Base-by-base conservation (phyloP, 352 stramenopile species). In the Phytopythium boreale region DNA sequence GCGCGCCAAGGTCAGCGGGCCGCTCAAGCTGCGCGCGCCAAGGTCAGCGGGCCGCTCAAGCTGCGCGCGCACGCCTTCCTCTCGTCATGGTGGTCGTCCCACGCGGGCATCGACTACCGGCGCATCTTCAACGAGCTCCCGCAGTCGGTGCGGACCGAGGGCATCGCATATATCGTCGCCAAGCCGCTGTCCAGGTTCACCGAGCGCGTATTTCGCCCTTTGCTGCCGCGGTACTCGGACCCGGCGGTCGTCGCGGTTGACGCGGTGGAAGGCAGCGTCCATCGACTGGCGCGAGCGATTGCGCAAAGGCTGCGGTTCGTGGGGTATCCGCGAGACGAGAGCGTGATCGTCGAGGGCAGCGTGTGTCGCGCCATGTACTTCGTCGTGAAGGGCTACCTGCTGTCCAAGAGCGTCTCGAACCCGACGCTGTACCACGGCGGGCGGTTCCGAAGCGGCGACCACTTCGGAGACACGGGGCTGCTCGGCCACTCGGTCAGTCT, bases 291-390 rank as follows among this genome's bases (percentile, higher is more conserved):
- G 46, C 64, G 74, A 22, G 58, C 71, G 0, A 83, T 87, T 11
- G 77, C 79, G 8, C 71, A 83, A 41, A 70, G 70, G n/a, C 52
- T 89, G 43, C 76, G 68, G n/a, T 87, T 90, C 26, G 77, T 88
- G 69, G 76, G 76, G 1, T 90, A 89, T 37, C 82, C 82, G 36
- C 79, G 79, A 43, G 79, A 71, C 24, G 77, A 89, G 57, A 72
- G 73, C 60, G 64, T 88, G 0, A 72, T 88, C 15, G 79, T 89
- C 24, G 82, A 89, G 68, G 82, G 82, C 6, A 83, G 64, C 20
- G 72, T 90, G 20, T 84, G 76, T 59, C 77, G 71, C 6, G 75
- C 79, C 17, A 86, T 92, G 70, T 88, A 89, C 57, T 92, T 92
- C 46, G 77, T 90, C 31, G 82, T 89, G 17, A 71, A 71, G 2